Conservation (phyloP, 106 monocot species). For the Allium sativum region DNA sequence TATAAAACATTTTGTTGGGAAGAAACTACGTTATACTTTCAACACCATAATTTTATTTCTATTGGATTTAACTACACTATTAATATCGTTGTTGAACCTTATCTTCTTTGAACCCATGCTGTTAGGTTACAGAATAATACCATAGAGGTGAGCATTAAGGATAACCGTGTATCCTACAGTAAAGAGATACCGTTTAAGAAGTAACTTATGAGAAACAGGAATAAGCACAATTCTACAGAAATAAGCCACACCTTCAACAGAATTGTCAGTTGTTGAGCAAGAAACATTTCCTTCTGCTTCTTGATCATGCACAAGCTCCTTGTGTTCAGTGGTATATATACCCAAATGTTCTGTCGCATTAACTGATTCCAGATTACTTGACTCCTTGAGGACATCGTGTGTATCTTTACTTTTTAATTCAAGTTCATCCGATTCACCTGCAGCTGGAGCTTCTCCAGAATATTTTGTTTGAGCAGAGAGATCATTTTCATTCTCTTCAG, state of each 20-base stretch:
- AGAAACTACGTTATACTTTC: too few relatives aligned
- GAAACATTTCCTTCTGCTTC: constrained; percentile 9
- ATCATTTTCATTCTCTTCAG: constrained; percentile 16
- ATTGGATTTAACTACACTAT: too few relatives aligned
- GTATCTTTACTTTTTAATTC: constrained; percentile 13
- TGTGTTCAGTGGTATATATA: constrained; percentile 5
- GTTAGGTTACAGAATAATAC: too few relatives aligned
- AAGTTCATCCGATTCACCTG: constrained; percentile 9
- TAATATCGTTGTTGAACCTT: too few relatives aligned
- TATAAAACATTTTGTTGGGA: too few relatives aligned
- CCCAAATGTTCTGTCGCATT: constrained; percentile 8
- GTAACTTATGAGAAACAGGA: not conserved
- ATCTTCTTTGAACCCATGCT: too few relatives aligned
- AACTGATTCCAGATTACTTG: constrained; percentile 3
- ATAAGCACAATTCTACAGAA: constrained; percentile 2
- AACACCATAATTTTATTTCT: too few relatives aligned
- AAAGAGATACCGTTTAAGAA: too few relatives aligned
- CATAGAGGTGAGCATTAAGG: too few relatives aligned
- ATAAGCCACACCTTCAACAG: constrained; percentile 16
- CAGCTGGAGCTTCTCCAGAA: constrained; percentile 1
- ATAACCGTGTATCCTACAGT: too few relatives aligned
- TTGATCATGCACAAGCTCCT: constrained; percentile 17
- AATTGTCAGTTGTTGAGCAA: constrained; percentile 8
- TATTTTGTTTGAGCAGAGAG: constrained; percentile 7
- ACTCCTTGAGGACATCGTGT: constrained; percentile 8